phyloP scores from a whole-genome alignment of 805 yeast species.

The Cyberlindnera maritima region DNA sequence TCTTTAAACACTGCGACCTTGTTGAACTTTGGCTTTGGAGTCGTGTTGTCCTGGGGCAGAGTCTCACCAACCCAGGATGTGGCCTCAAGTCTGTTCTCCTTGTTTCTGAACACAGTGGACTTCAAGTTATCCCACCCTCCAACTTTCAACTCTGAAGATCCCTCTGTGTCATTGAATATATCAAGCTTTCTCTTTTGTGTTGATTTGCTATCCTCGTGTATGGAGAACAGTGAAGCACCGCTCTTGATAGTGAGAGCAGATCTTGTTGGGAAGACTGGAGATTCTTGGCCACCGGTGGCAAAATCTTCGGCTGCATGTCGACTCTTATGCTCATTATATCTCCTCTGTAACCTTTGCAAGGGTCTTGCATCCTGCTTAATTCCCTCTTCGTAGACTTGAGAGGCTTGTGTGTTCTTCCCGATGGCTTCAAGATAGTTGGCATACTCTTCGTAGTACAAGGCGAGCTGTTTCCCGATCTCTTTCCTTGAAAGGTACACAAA shows the following conservation, averaged over 20 bases:
- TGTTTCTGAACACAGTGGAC: constrained; percentile 45
- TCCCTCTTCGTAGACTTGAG: constrained; percentile 57
- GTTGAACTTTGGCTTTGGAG: constrained; percentile 15
- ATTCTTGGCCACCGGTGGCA: constrained; percentile 28
- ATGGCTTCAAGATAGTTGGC: constrained; percentile 57
- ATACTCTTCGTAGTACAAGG: constrained; percentile 77
- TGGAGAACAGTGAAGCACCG: constrained; percentile 27
- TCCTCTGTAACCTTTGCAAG: constrained; percentile 37
- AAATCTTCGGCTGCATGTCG: constrained; percentile 1
- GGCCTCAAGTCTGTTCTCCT: constrained; percentile 60
- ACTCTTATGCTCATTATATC: constrained; percentile 38
- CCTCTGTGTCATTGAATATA: constrained; percentile 18
- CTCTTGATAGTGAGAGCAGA: constrained; percentile 38
- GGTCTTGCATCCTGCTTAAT: constrained; percentile 67
- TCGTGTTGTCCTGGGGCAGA: constrained; percentile 37
- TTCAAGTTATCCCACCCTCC: constrained; percentile 50
- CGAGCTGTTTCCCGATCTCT: constrained; percentile 63
- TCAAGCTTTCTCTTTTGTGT: constrained; percentile 21
- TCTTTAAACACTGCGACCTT: constrained; percentile 41
- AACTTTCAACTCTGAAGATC: constrained; percentile 8
- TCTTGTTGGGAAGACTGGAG: constrained; percentile 35
- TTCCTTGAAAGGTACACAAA: constrained; percentile 69
- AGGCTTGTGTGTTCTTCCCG: constrained; percentile 51
- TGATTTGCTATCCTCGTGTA: constrained; percentile 8
- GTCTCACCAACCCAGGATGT: constrained; percentile 64